Conservation (phyloP, 2,329 filamentous ascomycete genomes). For the Alternaria sp. region DNA sequence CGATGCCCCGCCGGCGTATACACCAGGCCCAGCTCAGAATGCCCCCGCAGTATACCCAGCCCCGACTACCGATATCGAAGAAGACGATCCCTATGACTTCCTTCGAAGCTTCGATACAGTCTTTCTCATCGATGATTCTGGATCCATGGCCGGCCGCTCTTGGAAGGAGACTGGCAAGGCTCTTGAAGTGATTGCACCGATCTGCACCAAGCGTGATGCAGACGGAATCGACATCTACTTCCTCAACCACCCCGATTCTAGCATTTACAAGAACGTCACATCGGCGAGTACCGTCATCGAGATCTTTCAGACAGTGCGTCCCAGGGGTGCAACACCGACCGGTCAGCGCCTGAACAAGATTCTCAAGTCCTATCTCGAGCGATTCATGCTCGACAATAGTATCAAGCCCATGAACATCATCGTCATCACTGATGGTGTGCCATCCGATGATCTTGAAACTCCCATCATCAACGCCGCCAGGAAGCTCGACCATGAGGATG, state of each 20-base stretch:
- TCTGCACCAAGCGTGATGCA: constrained; percentile 78
- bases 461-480: constrained; percentile 69
- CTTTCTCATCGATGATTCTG: constrained; percentile 91
- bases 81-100: constrained; percentile 72
- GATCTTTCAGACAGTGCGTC: constrained; percentile 73
- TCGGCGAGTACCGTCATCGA: constrained; percentile 63
- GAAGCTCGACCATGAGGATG: constrained; percentile 72
- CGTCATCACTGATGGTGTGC: constrained; percentile 86
- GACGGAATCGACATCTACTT: constrained; percentile 94
- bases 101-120: constrained; percentile 82
- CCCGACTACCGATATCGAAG: constrained; percentile 16
- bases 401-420: constrained; percentile 89
- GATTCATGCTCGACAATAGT: constrained; percentile 57
- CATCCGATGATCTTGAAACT: constrained; percentile 78
- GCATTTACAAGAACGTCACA: constrained; percentile 70
- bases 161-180: constrained; percentile 79
- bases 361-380: constrained; percentile 71
- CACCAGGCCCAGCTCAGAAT: constrained; percentile 31
- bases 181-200: constrained; percentile 75
- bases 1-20: constrained; percentile 54
- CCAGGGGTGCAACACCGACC: constrained; percentile 74
- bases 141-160: constrained; percentile 77
- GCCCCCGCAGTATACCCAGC: constrained; percentile 1
- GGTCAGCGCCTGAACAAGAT: constrained; percentile 74
- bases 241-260: constrained; percentile 70